Percentiles rank a stretch among this genome's conserved stretches.
phyloP scores from a whole-genome alignment of 2,329 filamentous ascomycete genomes.

The Talaromyces sp. region DNA sequence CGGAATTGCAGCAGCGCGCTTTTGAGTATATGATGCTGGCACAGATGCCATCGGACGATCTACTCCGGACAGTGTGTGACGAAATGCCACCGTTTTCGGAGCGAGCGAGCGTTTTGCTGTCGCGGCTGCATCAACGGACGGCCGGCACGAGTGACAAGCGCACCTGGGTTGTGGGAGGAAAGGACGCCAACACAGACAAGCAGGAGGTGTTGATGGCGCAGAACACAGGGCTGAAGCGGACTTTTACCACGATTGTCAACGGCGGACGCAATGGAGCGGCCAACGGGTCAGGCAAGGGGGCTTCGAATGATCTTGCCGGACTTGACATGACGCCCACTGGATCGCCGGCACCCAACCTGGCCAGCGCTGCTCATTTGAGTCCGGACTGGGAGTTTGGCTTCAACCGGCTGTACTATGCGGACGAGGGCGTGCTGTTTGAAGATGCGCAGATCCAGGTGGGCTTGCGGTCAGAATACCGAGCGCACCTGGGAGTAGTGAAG shows the following conservation, averaged over 20 bases:
- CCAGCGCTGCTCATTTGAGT: conserved; percentile 84
- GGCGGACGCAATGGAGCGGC: conserved; percentile 19
- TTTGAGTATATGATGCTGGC: conserved; percentile 90
- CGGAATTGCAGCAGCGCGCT: conserved; percentile 90
- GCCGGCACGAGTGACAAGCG: conserved; percentile 88
- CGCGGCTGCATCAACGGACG: conserved; percentile 89
- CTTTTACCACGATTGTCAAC: conserved; percentile 60
- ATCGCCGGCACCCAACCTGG: conserved; percentile 65
- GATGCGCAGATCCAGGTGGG: conserved; percentile 92
- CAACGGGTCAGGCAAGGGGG: conserved; percentile 28
- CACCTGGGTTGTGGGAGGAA: conserved; percentile 96
- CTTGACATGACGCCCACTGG: conserved; percentile 64
- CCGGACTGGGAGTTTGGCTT: conserved; percentile 93
- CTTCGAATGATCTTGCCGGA: conserved; percentile 66
- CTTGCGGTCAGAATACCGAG: conserved; percentile 86
- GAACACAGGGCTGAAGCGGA: conserved; percentile 75
- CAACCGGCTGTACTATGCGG: conserved; percentile 69
- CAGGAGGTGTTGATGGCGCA: conserved; percentile 76
- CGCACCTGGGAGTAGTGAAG: conserved; percentile 92
- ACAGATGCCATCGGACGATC: conserved; percentile 78
- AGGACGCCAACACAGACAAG: conserved; percentile 80
- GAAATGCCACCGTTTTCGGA: conserved; percentile 99
- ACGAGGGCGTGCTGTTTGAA: conserved; percentile 89
- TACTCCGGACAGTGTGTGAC: conserved; percentile 88
- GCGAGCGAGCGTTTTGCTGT: conserved; percentile 83